phyloP scores from a whole-genome alignment of 176 grass and related monocot genomes.

The Panicum miliaceum region DNA sequence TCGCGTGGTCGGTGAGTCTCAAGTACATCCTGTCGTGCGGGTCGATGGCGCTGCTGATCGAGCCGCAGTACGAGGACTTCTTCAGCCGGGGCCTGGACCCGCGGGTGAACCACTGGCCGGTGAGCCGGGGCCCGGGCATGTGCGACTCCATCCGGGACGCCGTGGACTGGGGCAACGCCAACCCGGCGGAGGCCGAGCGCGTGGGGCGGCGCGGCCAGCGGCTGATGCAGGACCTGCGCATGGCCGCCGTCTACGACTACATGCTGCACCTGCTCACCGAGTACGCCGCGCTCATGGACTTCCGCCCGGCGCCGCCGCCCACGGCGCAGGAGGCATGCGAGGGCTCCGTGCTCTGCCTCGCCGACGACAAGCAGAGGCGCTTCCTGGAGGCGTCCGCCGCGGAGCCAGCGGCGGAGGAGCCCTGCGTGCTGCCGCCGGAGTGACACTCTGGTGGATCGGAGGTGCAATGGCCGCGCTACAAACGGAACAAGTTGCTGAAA shows the following conservation, averaged over 20 bases:
- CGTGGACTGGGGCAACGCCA: slow-evolving; percentile 76
- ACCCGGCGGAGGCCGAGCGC: slow-evolving; percentile 64
- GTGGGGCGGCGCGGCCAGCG: slow-evolving; percentile 61
- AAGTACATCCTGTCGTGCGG: slow-evolving; percentile 90
- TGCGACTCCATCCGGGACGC: slow-evolving; percentile 70
- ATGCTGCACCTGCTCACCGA: slow-evolving; percentile 82
- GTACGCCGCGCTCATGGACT: slow-evolving; percentile 77
- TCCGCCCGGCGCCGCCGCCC: slow-evolving; percentile 53
- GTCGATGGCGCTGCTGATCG: slow-evolving; percentile 70
- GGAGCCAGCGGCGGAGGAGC: slow-evolving; percentile 35
- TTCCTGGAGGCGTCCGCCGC: slow-evolving; percentile 62
- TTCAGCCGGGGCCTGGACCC: slow-evolving; percentile 73
- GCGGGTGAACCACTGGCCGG: slow-evolving; percentile 64
- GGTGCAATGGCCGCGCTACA: no score
- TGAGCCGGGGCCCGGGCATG: slow-evolving; percentile 28
- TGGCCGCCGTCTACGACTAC: slow-evolving; percentile 85
- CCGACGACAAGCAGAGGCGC: slow-evolving; percentile 53
- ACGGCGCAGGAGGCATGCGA: slow-evolving; percentile 70
- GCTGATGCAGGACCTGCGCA: slow-evolving; percentile 68
- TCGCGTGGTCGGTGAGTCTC: slow-evolving; percentile 93
- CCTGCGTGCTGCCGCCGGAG: slow-evolving; percentile 45
- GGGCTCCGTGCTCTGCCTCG: slow-evolving; percentile 71
- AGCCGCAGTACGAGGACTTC: slow-evolving; percentile 84
- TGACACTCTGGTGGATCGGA: neutral
- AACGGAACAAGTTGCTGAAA: no score